Base-by-base conservation (phyloP, 495 filamentous ascomycete species). In the Hypomontagnella monticulosa region DNA sequence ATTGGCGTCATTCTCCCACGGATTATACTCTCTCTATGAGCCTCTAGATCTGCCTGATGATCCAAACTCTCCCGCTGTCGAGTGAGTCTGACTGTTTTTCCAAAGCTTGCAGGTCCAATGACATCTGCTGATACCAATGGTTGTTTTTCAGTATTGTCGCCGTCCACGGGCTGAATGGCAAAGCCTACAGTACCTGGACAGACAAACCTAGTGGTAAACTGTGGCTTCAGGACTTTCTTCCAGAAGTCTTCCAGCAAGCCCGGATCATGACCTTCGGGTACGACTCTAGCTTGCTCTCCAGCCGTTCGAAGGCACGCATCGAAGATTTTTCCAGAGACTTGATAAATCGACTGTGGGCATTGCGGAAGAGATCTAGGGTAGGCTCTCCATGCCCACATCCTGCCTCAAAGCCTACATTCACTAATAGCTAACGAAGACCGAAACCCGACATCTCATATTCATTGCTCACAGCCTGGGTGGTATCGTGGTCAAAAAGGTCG, bases 401-500 rank as follows among this genome's bases (percentile, higher is more conserved):
- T 18, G 10, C 14, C 2, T 19, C 15, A 16, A 18, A 44, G 10
- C 4, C 7, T 19, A 10, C 11, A 16, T 44, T 8, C 41, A 7
- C 41, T 44, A 19, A 44, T 18, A 44, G 0, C 4, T 19, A 18
- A 44, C 16, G 20, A 4, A 44, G 41, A 18, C 14, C 0, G 10
- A 1, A 18, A 19, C 10, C 4, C 16, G 41, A 44, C 41, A 14
- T 1, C n/a, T 44, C 10, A 16, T 44, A 16, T 44, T 44, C 20
- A 10, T 44, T 18, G 41, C 41, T 10, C 41, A 44, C 20, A 44
- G 41, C 41, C 41, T 44, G 16, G 41, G 41, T 1, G 41, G 41
- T 7, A 44, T 44, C 16, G 41, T 44, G 2, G 41, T 44, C 15
- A 44, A 44, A 44, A 44, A 44, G 41, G 41, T 44, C n/a, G n/a